Evolutionary conservation across 169 alveolate species (phyloP).

Genomic region (Cryptosporidium sp.): DNA sequence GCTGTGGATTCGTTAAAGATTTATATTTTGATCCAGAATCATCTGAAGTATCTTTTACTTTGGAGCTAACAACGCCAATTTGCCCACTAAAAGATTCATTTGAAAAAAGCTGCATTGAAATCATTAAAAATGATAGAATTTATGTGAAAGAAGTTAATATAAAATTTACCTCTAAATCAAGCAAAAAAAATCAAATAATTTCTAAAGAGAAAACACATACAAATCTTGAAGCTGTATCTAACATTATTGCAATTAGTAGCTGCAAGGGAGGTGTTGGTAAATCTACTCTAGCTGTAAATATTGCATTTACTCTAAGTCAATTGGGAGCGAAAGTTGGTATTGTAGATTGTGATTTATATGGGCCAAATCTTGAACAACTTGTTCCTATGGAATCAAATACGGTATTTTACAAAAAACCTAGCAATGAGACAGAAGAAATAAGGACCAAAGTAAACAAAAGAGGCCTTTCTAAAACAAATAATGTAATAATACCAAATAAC

Average conservation of each 20-base stretch:
- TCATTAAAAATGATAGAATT: conserved; percentile 62
- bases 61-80: conserved; percentile 87
- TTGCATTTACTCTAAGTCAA: conserved; percentile 88
- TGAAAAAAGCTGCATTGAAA: conserved; percentile 77
- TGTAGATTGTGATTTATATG: conserved; percentile 96
- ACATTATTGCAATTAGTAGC: conserved; percentile 92
- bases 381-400: conserved; percentile 80
- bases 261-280: conserved; percentile 99
- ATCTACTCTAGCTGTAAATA: conserved; percentile 92
- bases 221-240: conserved; percentile 83
- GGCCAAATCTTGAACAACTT: conserved; percentile 96
- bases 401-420: conserved; percentile 48
- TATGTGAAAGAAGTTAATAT: conserved; percentile 81
- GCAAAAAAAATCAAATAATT: conserved; percentile 21
- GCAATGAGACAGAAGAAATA: conserved; percentile 5
- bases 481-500: conserved; percentile 79
- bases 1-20: conserved; percentile 83
- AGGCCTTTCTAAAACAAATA: conserved; percentile 35
- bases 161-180: conserved; percentile 53
- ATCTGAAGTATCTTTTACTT: conserved; percentile 78
- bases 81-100: conserved; percentile 85
- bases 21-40: conserved; percentile 77
- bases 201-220: conserved; percentile 60
- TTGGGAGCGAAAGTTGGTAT: conserved; percentile 93
- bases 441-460: conserved; percentile 6